Base-by-base conservation (phyloP, 495 filamentous ascomycete genomes). In the Durotheca rogersii region DNA sequence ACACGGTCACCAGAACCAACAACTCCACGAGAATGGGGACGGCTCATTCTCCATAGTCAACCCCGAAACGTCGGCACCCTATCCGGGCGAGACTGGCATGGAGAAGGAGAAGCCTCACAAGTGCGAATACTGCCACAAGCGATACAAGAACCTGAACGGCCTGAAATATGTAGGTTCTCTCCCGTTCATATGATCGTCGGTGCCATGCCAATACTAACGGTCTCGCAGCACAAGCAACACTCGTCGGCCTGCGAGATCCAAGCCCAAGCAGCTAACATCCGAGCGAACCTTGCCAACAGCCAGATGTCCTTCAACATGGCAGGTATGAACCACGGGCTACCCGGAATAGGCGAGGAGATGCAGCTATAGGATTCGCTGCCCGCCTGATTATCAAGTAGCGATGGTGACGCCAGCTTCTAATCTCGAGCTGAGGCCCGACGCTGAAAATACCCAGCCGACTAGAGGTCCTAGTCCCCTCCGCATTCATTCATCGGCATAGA, bases 61-160 rank as follows among this genome's bases (percentile, higher is more conserved):
- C 61, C 94, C 93, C 0, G 88, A 95, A 55, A 97, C 94, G 4
- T 90, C 88, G 16, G 76, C 87, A 0, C 93, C 93, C 0, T 97
- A 96, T 52, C 92, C 93, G 0, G 94, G 94, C 41, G 96, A 95
- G 6, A 74, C 94, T 7, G 94, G 94, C 6, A 99, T 99, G 94
- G 93, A 99, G 72, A 99, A 97, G 67, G 90, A 96, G 72, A 99
- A 99, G 70, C 93, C 93, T 4, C 96, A 97, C 70, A 88, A 89
- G 62, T 99, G 93, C 69, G 89, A 96, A 39, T 82, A 88, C 11
- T 99, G 93, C 63, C 91, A 93, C 55, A 99, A 99, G 74, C 85
- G 93, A 17, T 99, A 99, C 75, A 99, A 99, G 83, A 99, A 99
- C 64, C 69, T 99, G 39, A 99, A 99, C 65, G 89, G 89, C 10